Percentiles rank a stretch among this genome's conserved stretches.
Conservation (phyloP, 169 alveolate genomes). For the Perkinsus marinus region DNA sequence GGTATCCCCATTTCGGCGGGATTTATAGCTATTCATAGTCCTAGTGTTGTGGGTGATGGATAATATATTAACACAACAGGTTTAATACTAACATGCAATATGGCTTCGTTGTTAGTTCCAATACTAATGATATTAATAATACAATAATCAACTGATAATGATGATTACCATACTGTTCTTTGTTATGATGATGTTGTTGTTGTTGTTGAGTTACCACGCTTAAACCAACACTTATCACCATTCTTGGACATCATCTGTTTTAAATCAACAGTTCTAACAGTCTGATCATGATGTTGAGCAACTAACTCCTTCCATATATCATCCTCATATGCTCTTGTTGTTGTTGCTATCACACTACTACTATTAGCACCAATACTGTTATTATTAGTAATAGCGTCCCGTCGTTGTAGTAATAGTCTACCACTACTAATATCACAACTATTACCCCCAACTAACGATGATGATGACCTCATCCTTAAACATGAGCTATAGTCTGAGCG, state of each 20-base stretch:
- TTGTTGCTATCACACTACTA: background rate
- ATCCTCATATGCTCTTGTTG: background rate
- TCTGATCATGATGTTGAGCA: background rate
- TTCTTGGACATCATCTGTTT: background rate
- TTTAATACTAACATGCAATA: no score
- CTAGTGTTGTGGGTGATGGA: no score
- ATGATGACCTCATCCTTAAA: background rate
- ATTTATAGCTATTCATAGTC: no score
- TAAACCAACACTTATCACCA: background rate
- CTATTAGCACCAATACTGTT: background rate
- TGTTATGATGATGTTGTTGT: background rate
- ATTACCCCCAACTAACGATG: background rate
- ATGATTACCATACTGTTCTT: background rate
- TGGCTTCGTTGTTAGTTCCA: no score
- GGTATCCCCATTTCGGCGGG: no score
- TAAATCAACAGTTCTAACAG: background rate
- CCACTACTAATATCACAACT: background rate
- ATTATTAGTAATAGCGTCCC: background rate
- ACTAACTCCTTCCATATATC: background rate
- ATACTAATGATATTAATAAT: background rate
- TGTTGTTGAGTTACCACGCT: background rate
- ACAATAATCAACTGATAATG: background rate
- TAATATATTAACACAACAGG: no score
- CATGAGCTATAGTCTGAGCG: no score
- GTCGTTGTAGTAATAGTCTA: no score